Percentiles rank a stretch among this genome's conserved stretches.
These are phyloP conservation scores for Anacardium occidentale DNA, from an alignment of 345 rosid genomes.

Conservation along the genomic window DNA sequence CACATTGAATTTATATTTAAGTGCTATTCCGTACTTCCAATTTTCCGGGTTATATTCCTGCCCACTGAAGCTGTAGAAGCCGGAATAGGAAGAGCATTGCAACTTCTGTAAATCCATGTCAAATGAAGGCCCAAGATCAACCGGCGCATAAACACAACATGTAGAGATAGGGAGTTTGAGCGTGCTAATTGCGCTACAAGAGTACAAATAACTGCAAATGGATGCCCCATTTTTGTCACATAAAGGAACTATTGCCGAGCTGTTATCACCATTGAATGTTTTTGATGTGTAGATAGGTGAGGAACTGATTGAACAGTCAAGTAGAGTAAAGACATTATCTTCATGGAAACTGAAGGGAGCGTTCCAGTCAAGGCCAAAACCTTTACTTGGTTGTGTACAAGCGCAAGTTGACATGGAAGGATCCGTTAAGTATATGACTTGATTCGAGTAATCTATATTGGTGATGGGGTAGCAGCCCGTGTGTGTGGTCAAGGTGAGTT, in stretches of 20 bases:
- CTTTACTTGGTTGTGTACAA: slow-evolving; percentile 74
- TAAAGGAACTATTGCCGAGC: slow-evolving; percentile 38
- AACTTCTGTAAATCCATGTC: slow-evolving; percentile 72
- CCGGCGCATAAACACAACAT: slow-evolving; percentile 86
- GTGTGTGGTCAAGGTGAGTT: slow-evolving; percentile 68
- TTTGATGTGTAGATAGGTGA: slow-evolving; percentile 55
- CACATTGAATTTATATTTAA: slow-evolving; percentile 78
- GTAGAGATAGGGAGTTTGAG: slow-evolving; percentile 71
- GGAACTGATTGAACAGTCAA: slow-evolving; percentile 61
- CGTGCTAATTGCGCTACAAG: slow-evolving; percentile 69
- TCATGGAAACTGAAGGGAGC: slow-evolving; percentile 85
- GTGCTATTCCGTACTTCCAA: slow-evolving; percentile 83
- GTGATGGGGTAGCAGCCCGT: slow-evolving; percentile 75
- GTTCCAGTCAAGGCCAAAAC: slow-evolving; percentile 85
- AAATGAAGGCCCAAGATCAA: slow-evolving; percentile 85
- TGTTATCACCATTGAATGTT: slow-evolving; percentile 20
- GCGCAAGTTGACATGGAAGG: slow-evolving; percentile 87
- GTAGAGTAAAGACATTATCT: slow-evolving; percentile 72
- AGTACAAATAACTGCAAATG: slow-evolving; percentile 77
- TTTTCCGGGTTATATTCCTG: slow-evolving; percentile 75
- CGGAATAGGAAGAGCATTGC: slow-evolving; percentile 69
- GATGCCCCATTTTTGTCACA: slow-evolving; percentile 76
- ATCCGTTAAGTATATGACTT: slow-evolving; percentile 61
- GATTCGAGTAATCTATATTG: slow-evolving; percentile 61
- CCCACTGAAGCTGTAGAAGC: slow-evolving; percentile 68